Conservation (phyloP, 2,329 filamentous ascomycete species). For the Sporothrix dimorphospora region DNA sequence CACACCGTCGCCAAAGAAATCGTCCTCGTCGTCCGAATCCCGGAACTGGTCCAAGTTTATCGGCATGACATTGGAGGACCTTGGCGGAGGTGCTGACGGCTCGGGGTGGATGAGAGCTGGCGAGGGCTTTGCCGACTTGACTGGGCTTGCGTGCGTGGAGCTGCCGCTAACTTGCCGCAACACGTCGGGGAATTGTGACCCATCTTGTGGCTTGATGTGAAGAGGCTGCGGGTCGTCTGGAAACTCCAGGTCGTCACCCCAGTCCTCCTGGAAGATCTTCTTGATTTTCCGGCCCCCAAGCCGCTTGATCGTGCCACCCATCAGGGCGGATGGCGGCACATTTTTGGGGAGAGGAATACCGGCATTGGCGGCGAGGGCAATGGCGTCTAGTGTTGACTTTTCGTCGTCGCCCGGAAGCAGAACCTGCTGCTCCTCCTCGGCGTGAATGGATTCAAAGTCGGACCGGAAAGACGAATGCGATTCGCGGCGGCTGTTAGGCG, state of each 20-base stretch:
- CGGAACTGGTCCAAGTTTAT: constrained; percentile 67
- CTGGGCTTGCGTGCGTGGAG: constrained; percentile 58
- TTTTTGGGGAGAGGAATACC: constrained; percentile 90
- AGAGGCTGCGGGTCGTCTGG: constrained; percentile 62
- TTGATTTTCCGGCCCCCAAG: constrained; percentile 75
- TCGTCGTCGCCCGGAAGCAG: constrained; percentile 85
- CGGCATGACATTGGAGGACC: constrained; percentile 40
- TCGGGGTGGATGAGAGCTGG: constrained; percentile 40
- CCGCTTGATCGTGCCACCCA: constrained; percentile 91
- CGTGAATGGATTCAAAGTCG: constrained; percentile 74
- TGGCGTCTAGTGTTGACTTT: constrained; percentile 79
- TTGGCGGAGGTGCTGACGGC: constrained; percentile 42
- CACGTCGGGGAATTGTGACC: constrained; percentile 66
- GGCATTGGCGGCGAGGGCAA: constrained; percentile 82
- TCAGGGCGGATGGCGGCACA: constrained; percentile 83
- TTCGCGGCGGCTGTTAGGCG: constrained; percentile 63
- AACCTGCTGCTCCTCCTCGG: constrained; percentile 87
- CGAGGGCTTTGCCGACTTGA: constrained; percentile 39
- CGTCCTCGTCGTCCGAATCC: constrained; percentile 62
- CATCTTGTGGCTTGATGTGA: constrained; percentile 66
- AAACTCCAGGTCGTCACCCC: constrained; percentile 77
- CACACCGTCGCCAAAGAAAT: constrained; percentile 65
- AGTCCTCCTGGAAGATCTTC: constrained; percentile 76
- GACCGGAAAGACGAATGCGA: constrained; percentile 84
- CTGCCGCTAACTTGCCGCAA: constrained; percentile 67